phyloP scores from a whole-genome alignment of 2,329 filamentous ascomycete species.

The Eurotiales sp. region DNA sequence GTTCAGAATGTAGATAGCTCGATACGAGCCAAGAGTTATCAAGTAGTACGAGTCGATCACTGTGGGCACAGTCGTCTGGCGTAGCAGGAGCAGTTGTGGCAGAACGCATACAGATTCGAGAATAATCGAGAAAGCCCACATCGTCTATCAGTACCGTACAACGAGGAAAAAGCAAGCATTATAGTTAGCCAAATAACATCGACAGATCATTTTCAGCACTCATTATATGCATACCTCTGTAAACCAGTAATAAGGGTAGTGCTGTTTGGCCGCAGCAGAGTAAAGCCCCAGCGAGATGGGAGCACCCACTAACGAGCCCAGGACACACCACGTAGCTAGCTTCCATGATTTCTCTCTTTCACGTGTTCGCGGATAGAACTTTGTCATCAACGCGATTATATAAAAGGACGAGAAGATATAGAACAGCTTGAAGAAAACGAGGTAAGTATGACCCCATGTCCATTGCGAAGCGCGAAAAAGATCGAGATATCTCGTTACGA shows the following conservation, averaged over 20 bases:
- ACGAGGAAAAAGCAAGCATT: not conserved
- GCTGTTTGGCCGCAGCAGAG: constrained; percentile 59
- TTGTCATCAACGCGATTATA: constrained; percentile 83
- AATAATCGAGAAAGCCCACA: constrained; percentile 86
- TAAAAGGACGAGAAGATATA: constrained; percentile 83
- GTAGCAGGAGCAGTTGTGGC: constrained; percentile 84
- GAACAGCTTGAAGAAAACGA: constrained; percentile 81
- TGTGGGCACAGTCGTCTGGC: constrained; percentile 91
- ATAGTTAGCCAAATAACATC: constrained; percentile 13
- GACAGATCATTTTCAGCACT: not conserved
- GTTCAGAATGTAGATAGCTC: constrained; percentile 83
- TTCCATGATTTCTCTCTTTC: constrained; percentile 95
- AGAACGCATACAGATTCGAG: constrained; percentile 89
- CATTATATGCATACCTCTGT: constrained; percentile 34
- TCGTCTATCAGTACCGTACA: constrained; percentile 51
- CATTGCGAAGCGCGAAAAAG: constrained; percentile 55
- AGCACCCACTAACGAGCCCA: constrained; percentile 62
- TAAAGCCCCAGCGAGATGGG: constrained; percentile 60
- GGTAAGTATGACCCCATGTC: constrained; percentile 52
- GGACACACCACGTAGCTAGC: constrained; percentile 67
- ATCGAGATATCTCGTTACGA: constrained; percentile 82
- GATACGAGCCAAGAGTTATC: constrained; percentile 79
- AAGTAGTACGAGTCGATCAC: constrained; percentile 98
- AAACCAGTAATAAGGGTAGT: constrained; percentile 36
- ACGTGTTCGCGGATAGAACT: constrained; percentile 77